Evolutionary conservation across 352 stramenopile genomes (phyloP).

Genomic region (Pythium chondricola): DNA sequence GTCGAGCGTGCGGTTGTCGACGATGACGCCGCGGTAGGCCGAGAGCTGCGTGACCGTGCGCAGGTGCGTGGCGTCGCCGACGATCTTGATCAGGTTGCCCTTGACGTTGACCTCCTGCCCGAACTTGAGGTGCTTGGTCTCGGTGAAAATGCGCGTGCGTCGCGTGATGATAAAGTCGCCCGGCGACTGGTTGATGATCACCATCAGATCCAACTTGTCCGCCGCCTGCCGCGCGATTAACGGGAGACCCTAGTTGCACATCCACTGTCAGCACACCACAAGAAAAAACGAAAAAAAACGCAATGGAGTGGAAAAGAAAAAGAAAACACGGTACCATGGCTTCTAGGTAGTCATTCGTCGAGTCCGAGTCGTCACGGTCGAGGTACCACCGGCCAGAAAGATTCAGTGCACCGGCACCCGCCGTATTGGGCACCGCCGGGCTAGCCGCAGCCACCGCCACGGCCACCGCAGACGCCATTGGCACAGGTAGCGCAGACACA

Average conservation of each 20-base stretch:
- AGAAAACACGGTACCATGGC: conserved; percentile 43
- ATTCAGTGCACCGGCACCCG: conserved; percentile 68
- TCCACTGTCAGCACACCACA: no score
- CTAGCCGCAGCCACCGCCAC: conserved; percentile 24
- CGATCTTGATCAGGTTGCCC: conserved; percentile 83
- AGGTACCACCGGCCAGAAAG: conserved; percentile 81
- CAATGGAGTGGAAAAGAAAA: neutral
- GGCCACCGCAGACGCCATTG: conserved; percentile 13
- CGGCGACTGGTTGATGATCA: conserved; percentile 81
- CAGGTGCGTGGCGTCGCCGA: conserved; percentile 62
- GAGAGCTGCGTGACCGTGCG: conserved; percentile 80
- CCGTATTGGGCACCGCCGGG: conserved; percentile 57
- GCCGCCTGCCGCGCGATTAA: conserved; percentile 82
- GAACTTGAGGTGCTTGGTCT: conserved; percentile 86
- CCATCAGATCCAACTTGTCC: conserved; percentile 86
- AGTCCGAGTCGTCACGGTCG: conserved; percentile 84
- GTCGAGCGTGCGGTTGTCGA: conserved; percentile 69
- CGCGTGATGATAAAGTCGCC: conserved; percentile 84
- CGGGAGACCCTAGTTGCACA: conserved; percentile 68
- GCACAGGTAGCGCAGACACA: conserved; percentile 12
- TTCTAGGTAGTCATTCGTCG: conserved; percentile 87
- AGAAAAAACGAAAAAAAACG: neutral
- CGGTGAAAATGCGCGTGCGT: conserved; percentile 85
- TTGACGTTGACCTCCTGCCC: conserved; percentile 85
- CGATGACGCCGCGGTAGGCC: conserved; percentile 67